Evolutionary conservation across 331 rosid genomes (phyloP), one percentile per base, ranked within the genome.

Genomic region (Phaseolus coccineus): DNA sequence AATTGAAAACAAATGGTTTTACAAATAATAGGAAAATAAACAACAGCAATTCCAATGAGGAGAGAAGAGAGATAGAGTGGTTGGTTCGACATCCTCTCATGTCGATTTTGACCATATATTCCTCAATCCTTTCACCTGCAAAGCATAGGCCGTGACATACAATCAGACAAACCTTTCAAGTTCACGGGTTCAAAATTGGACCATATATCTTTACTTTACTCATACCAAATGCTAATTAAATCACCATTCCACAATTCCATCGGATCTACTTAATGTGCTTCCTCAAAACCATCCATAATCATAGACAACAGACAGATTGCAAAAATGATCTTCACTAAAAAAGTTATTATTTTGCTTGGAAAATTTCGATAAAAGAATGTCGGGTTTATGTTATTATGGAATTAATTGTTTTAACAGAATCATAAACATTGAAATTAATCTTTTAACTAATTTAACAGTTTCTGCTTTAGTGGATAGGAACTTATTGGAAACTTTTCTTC

Each of bases 51-150:
- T 79, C 89, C 67, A 84, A 81, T 81, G 63, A 61, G 72, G 44
- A 61, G 68, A 61, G 77, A 73, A 30, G 65, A 58, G 65, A 58
- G 77, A 73, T 57, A 6, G 73, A 3, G 27, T 73, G 81, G 65
- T 72, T 86, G 5, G 1, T 12, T 46, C 86, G 92, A 90, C 94
- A 87, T 87, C 89, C 87, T 88, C 83, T 88, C 89, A 87, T 87
- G 91, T 85, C 88, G 71, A 77, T 77, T 79, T 75, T 28, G 57
- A 76, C 84, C 76, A 58, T 70, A 77, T 66, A 75, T 53, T 65
- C 79, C 58, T 78, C 80, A 81, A 75, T 78, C 81, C 67, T 67
- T 71, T 75, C 33, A 76, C 81, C 94, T 87, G 90, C 84, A 79
- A 72, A 64, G 30, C 67, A 74, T 13, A 78, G 48, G 16, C 30